A percentile compares a stretch with the other conserved stretches of the same genome.
Conservation (phyloP, 108 stramenopile genomes). For the Nannochloropsis salina region DNA sequence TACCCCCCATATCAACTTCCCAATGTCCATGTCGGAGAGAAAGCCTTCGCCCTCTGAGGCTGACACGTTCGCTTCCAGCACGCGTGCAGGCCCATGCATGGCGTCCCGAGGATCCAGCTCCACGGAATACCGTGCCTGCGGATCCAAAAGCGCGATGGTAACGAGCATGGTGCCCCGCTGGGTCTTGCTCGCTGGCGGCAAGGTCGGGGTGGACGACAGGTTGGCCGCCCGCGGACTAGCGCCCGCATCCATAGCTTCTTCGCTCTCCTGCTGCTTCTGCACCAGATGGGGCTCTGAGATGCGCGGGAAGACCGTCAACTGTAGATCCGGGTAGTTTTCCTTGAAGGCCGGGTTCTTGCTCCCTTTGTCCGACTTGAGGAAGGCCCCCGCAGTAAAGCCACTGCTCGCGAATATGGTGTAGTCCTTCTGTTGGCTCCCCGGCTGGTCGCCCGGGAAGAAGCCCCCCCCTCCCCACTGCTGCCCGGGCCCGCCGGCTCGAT, state of each 20-base stretch:
- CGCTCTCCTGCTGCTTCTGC: background rate
- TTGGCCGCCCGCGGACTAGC: background rate
- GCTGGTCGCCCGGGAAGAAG: background rate
- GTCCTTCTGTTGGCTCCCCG: conserved; percentile 20
- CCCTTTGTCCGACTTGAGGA: conserved; percentile 43
- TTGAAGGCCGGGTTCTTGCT: conserved; percentile 22
- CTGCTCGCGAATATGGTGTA: conserved; percentile 32
- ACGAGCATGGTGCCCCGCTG: conserved; percentile 40
- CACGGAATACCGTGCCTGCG: conserved; percentile 38
- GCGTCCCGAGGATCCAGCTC: conserved; percentile 35
- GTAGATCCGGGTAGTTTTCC: conserved; percentile 32
- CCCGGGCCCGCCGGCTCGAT: background rate
- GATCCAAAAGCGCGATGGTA: conserved; percentile 39
- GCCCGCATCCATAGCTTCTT: background rate
- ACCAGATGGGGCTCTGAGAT: background rate
- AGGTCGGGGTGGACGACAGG: background rate
- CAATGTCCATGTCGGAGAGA: conserved; percentile 22
- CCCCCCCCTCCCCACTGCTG: background rate
- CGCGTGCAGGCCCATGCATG: conserved; percentile 13
- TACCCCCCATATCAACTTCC: conserved; percentile 41
- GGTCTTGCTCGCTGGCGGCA: background rate
- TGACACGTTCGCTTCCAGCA: conserved; percentile 17
- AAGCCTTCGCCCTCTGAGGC: conserved; percentile 27
- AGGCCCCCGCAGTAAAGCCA: conserved; percentile 45
- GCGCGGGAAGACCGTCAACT: conserved; percentile 48